Conservation (phyloP, 1,284 basidiomycete genomes). For the Sphagnurus paluster region DNA sequence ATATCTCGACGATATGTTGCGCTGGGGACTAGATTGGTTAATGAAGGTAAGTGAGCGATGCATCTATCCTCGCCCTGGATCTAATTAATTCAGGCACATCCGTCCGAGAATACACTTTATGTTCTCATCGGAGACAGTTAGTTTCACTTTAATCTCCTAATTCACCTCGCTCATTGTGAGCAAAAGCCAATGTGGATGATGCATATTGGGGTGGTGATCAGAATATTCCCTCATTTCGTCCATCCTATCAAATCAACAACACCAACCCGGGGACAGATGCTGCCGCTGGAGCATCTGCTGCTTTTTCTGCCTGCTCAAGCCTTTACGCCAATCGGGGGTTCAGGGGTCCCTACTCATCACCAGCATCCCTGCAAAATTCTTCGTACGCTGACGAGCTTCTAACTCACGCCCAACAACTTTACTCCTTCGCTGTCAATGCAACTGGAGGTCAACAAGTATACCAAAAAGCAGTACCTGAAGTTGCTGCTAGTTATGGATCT, state of each 20-base stretch:
- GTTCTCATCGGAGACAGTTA: conserved; percentile 74
- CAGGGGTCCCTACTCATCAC: conserved; percentile 46
- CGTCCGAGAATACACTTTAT: conserved; percentile 70
- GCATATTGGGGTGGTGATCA: conserved; percentile 89
- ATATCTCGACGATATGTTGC: conserved; percentile 84
- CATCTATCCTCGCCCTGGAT: not conserved
- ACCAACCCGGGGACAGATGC: conserved; percentile 87
- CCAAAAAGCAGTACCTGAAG: conserved; percentile 65
- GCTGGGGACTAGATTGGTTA: conserved; percentile 91
- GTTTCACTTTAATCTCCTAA: conserved; percentile 13
- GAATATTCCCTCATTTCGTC: conserved; percentile 72
- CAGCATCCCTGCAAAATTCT: conserved; percentile 71
- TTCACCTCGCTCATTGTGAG: conserved; percentile 4
- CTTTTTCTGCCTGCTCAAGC: conserved; percentile 83
- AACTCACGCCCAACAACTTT: conserved; percentile 74
- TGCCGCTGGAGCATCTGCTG: conserved; percentile 79
- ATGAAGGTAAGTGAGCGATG: conserved; percentile 60
- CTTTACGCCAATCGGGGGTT: conserved; percentile 68
- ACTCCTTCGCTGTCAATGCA: conserved; percentile 68
- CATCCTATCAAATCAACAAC: conserved; percentile 77
- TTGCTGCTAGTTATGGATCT: conserved; percentile 70
- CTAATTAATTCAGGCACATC: conserved; percentile 63
- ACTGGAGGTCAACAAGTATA: conserved; percentile 58
- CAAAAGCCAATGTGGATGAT: conserved; percentile 59
- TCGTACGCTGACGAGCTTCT: conserved; percentile 73